phyloP scores from a whole-genome alignment of 305 asterid species.

The Fraxinus nigra region DNA sequence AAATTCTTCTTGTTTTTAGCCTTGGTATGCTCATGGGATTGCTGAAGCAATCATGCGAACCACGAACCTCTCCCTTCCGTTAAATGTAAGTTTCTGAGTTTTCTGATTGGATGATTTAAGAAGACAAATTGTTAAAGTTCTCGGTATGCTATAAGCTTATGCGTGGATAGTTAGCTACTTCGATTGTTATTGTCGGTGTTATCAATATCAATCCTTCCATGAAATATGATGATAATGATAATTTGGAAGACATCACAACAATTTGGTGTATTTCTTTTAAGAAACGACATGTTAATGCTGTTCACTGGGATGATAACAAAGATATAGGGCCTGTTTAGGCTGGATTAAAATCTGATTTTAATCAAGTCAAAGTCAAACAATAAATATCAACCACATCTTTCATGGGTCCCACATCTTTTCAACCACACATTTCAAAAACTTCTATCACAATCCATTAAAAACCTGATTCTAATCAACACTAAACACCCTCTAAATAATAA shows the following conservation, averaged over 20 bases:
- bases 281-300: too few relatives aligned
- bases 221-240: neutral
- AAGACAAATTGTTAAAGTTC: neutral
- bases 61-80: constrained; percentile 82
- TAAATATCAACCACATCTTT: too few relatives aligned
- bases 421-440: too few relatives aligned
- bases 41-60: constrained; percentile 94
- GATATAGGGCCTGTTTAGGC: too few relatives aligned
- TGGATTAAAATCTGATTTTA: too few relatives aligned
- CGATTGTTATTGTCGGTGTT: constrained; percentile 15
- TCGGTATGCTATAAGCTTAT: neutral
- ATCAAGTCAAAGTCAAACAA: too few relatives aligned
- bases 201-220: neutral
- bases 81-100: constrained; percentile 59
- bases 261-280: neutral
- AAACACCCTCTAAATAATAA: too few relatives aligned
- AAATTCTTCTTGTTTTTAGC: constrained; percentile 41
- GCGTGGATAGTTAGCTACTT: neutral
- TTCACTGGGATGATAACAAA: too few relatives aligned
- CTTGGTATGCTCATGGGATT: constrained; percentile 99
- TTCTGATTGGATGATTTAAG: constrained; percentile 7
- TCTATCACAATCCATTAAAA: too few relatives aligned
- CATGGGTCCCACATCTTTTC: too few relatives aligned
- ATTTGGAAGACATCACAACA: neutral
- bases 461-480: too few relatives aligned